phyloP scores from a whole-genome alignment of 805 yeast genomes.

The Candida bentonensis region DNA sequence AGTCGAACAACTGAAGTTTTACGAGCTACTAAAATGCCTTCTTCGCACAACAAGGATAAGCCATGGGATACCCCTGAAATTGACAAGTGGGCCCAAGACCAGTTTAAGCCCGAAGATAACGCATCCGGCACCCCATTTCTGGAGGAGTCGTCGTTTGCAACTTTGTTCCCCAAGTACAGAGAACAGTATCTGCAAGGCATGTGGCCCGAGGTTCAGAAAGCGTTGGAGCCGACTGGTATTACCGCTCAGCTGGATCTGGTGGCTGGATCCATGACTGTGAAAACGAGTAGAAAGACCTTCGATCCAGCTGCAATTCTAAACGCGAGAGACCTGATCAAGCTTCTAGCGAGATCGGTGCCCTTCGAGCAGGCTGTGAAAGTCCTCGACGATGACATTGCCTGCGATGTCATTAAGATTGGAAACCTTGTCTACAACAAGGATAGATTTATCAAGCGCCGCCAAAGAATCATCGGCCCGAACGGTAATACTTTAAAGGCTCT shows the following conservation, averaged over 20 bases:
- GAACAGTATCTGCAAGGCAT: slow-evolving; percentile 77
- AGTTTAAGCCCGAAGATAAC: slow-evolving; percentile 81
- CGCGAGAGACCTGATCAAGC: slow-evolving; percentile 87
- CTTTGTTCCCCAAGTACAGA: slow-evolving; percentile 91
- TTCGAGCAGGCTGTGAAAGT: slow-evolving; percentile 92
- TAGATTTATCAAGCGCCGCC: slow-evolving; percentile 88
- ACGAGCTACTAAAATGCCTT: slow-evolving; percentile 67
- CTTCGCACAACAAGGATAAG: slow-evolving; percentile 86
- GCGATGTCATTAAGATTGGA: slow-evolving; percentile 94
- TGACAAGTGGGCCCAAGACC: slow-evolving; percentile 84
- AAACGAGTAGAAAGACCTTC: slow-evolving; percentile 85
- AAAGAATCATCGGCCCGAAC: slow-evolving; percentile 89
- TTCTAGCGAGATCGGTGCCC: slow-evolving; percentile 91
- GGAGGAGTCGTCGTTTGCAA: slow-evolving; percentile 93
- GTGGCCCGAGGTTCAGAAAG: slow-evolving; percentile 86
- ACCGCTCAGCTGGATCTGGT: slow-evolving; percentile 81
- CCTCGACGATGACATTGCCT: slow-evolving; percentile 81
- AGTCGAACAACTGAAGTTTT: neutral
- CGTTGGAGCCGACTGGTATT: slow-evolving; percentile 54
- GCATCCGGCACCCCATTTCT: slow-evolving; percentile 76
- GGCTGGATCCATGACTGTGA: slow-evolving; percentile 95
- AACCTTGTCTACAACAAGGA: slow-evolving; percentile 81
- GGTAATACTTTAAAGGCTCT: slow-evolving; percentile 94
- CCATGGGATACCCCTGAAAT: slow-evolving; percentile 97
- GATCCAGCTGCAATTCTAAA: slow-evolving; percentile 90